Evolutionary conservation across 2,329 filamentous ascomycete genomes (phyloP), one percentile per base, ranked within the genome.

Genomic region (Penicillium sp.): DNA sequence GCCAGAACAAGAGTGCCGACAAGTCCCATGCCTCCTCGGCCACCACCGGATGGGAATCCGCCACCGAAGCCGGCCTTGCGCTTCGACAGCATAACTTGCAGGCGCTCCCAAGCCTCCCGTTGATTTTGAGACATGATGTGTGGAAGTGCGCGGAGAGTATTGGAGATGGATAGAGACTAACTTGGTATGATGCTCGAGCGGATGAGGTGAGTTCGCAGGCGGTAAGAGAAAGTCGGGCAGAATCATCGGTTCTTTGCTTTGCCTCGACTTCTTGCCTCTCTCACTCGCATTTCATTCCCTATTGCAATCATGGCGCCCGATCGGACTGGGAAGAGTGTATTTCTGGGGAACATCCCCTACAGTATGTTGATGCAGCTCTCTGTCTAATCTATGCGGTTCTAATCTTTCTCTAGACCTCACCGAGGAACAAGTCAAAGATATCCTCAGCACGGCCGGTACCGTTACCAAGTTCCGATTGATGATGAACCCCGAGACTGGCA

Each of bases 391-490:
- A 9, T 15, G 5, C 21, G 31, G 43, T 50, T 34, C 68, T 72
- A 61, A 71, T 39, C 46, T 21, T 23, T 41, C 25, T 50, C n/a
- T 69, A 96, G 92, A 93, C 62, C 87, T 97, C 63, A 96, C 92
- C 31, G 94, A 99, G 78, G 92, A 97, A 74, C 90, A 96, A 73
- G 96, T 99, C 68, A 89, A 88, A 71, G 91, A 97, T 67, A 96
- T 96, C 60, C 95, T 97, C 75, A 90, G 87, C 72, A 89, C 89
- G 63, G 92, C 90, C 52, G 94, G 94, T 57, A 90, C 92, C 64
- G 93, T 97, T 1, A 82, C 95, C 58, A 93, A 90, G 72, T 97
- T 97, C 74, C 87, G 93, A 51, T 83, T 97, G 48, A 93, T 97
- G 63, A 95, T 96, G 76, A 95, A 97, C 78, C 89, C 92, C 52